A percentile compares a stretch with the other conserved stretches of the same genome.
These are phyloP conservation scores for Backusella macrospora DNA, from an alignment of 192 early-diverging fungal species.

Conservation along the genomic window DNA sequence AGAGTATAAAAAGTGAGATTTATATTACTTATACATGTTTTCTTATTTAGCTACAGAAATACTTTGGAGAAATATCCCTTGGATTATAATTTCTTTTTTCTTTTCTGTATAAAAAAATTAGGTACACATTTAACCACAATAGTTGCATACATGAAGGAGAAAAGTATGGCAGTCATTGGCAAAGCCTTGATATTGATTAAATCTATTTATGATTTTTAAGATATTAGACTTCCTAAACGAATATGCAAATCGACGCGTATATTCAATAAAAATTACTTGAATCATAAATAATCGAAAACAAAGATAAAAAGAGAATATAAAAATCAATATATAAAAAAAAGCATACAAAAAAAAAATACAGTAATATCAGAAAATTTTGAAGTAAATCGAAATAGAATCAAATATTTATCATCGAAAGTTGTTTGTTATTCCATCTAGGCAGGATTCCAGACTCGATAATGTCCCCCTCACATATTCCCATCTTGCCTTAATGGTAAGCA, in stretches of 20 bases:
- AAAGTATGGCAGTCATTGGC: background rate
- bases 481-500: background rate
- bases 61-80: slow-evolving; percentile 4
- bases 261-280: too few relatives aligned
- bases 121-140: too few relatives aligned
- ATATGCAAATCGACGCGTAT: too few relatives aligned
- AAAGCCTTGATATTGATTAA: background rate
- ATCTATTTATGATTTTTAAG: background rate
- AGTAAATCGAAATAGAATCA: too few relatives aligned
- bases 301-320: too few relatives aligned
- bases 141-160: slow-evolving; percentile 11
- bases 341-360: too few relatives aligned
- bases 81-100: background rate
- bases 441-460: slow-evolving; percentile 12
- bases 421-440: background rate
- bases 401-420: background rate
- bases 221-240: background rate
- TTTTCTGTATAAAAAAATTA: background rate
- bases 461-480: slow-evolving; percentile 1
- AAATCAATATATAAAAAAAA: too few relatives aligned
- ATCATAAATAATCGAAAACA: too few relatives aligned
- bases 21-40: background rate
- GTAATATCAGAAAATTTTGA: too few relatives aligned
- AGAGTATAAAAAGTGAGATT: slow-evolving; percentile 1
- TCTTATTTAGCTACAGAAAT: slow-evolving; percentile 8